phyloP scores from a whole-genome alignment of 768 basidiomycete species.

The Mycena floridula region DNA sequence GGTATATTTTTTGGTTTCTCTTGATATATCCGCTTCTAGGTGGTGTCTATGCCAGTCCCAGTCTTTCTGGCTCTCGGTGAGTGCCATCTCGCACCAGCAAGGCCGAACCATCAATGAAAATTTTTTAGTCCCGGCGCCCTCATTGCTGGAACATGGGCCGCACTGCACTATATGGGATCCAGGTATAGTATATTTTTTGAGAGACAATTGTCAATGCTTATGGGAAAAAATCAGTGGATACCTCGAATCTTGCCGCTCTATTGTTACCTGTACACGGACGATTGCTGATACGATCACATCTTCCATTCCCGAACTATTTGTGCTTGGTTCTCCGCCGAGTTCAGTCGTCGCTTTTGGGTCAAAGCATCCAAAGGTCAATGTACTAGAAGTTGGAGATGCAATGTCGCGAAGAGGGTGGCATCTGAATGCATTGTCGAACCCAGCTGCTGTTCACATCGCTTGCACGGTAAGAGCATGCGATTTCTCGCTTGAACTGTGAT shows the following conservation, averaged over 20 bases:
- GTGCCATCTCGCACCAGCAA: constrained; percentile 11
- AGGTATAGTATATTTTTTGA: constrained; percentile 48
- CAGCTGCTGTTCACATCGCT: constrained; percentile 87
- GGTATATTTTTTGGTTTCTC: constrained; percentile 1
- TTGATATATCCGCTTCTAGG: constrained; percentile 33
- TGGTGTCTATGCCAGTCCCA: constrained; percentile 87
- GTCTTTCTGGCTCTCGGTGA: constrained; percentile 85
- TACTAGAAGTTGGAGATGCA: constrained; percentile 85
- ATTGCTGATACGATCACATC: constrained; percentile 63
- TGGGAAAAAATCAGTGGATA: too few species aligned
- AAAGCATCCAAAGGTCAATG: constrained; percentile 53
- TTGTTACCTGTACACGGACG: constrained; percentile 66
- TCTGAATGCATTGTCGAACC: constrained; percentile 74
- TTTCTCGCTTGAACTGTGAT: background rate
- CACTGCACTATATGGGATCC: constrained; percentile 89
- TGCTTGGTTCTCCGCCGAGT: constrained; percentile 85
- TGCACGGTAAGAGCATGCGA: constrained; percentile 77
- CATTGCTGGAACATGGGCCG: constrained; percentile 95
- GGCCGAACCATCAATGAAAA: background rate
- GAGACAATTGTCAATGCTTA: too few species aligned
- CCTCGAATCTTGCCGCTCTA: constrained; percentile 73
- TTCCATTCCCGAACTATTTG: constrained; percentile 76
- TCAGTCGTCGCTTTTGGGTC: constrained; percentile 89
- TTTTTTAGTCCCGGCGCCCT: constrained; percentile 74
- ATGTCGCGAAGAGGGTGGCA: constrained; percentile 91